Conservation (phyloP, 1,139 yeast genomes). For the Geotrichum reessii region DNA sequence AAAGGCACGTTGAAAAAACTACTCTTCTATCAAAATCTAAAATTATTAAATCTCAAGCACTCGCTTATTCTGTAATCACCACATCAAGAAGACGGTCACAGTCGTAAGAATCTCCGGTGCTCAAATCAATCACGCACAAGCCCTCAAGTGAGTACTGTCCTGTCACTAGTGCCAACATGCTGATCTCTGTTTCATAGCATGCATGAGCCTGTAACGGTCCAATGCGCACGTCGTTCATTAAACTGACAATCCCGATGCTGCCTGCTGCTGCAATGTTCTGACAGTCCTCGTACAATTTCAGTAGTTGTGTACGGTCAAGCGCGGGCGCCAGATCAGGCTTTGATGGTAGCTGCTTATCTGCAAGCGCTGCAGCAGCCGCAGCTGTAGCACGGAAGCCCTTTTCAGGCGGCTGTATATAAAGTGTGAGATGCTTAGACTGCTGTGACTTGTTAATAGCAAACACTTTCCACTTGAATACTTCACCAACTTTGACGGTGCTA, state of each 20-base stretch:
- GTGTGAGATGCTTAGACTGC: conserved; percentile 40
- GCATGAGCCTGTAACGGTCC: conserved; percentile 59
- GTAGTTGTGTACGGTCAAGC: conserved; percentile 36
- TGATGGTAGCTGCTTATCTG: conserved; percentile 20
- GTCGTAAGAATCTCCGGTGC: conserved; percentile 63
- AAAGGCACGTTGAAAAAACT: not conserved
- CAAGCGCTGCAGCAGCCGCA: conserved; percentile 5
- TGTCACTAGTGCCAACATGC: conserved; percentile 54
- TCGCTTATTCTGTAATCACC: conserved; percentile 42
- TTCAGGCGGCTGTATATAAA: conserved; percentile 34
- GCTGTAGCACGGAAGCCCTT: conserved; percentile 9
- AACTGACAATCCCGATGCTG: conserved; percentile 43
- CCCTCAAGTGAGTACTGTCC: conserved; percentile 67
- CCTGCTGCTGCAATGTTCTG: conserved; percentile 19
- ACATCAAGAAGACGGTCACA: conserved; percentile 70
- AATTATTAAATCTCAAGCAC: not conserved
- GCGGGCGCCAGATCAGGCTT: conserved; percentile 28
- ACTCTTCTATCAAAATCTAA: not conserved
- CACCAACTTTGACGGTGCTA: conserved; percentile 55
- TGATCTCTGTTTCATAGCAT: conserved; percentile 59
- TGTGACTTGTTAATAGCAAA: conserved; percentile 58
- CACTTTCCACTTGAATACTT: conserved; percentile 56
- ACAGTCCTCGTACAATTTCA: conserved; percentile 21
- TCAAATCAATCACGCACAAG: conserved; percentile 55
- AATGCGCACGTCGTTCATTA: conserved; percentile 59